Base-by-base conservation (phyloP, 1,284 basidiomycete genomes). In the Lentinula novae-zelandiae region DNA sequence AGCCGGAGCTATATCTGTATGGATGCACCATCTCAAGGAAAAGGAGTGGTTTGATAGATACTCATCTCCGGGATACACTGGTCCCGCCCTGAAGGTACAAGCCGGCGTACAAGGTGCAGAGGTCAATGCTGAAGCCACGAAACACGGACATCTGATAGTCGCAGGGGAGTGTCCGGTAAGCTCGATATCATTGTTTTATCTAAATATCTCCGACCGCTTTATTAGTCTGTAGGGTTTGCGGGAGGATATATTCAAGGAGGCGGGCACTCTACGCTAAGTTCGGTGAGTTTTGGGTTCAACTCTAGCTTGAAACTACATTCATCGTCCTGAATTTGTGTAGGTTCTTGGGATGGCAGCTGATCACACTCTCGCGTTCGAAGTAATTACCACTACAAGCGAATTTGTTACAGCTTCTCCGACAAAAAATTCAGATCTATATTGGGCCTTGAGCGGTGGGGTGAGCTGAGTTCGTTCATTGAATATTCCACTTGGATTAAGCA, bases 211-310 rank as follows among this genome's bases (percentile, higher is more conserved):
- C 27, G 27, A 27, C 27, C 27, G 27, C 27, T n/a, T 33, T 3
- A 12, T 33, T 46, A 71, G 69, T 60, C 67, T 20, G 66, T 69
- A 9, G 68, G 68, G 5, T 64, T 68, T 39, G 68, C 64, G 2
- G 69, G 69, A n/a, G 69, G 69, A 27, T 71, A 65, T 51, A 69
- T 67, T 5, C 69, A 71, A 58, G 69, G 69, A 17, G 68, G 68
- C 15, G 69, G 69, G 3, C 67, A 22, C 17, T 54, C 38, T 27
- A 20, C 13, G 36, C 17, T 53, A 8, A 70, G 46, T 66, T 65
- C 20, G 55, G 63, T 10, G 44, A 22, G 44, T 46, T 46, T 46
- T 15, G 12, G 6, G 17, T 15, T 17, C 1, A 42, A 15, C n/a
- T 46, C 20, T 9, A 1, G 0, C 40, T 42, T 15, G 6, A 42